A percentile compares a stretch with the other conserved stretches of the same genome.
phyloP scores from a whole-genome alignment of 2,329 filamentous ascomycete species.

The Tolypocladium tropicale region DNA sequence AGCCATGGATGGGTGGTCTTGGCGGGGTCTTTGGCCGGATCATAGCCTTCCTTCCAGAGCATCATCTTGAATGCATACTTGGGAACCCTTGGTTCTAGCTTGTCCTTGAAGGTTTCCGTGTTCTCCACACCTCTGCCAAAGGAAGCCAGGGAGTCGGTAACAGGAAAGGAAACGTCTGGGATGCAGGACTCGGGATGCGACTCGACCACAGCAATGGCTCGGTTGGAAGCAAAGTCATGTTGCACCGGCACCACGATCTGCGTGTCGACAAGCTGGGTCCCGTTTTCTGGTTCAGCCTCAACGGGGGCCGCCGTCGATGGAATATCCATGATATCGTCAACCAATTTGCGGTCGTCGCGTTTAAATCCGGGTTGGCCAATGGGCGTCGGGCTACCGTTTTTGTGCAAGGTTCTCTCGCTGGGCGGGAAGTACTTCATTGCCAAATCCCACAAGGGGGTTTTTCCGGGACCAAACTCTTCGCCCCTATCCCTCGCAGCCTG shows the following conservation, averaged over 20 bases:
- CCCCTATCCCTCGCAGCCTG: conserved; percentile 37
- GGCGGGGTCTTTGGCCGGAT: conserved; percentile 44
- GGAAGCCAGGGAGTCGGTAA: conserved; percentile 58
- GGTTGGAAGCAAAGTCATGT: conserved; percentile 21
- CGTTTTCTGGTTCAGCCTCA: conserved; percentile 17
- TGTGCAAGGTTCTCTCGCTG: conserved; percentile 12
- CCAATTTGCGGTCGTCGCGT: conserved; percentile 10
- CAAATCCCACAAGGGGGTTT: conserved; percentile 41
- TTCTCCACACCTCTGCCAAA: conserved; percentile 69
- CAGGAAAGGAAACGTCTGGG: conserved; percentile 48
- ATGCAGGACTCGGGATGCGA: conserved; percentile 57
- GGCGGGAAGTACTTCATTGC: conserved; percentile 51
- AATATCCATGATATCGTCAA: conserved; percentile 16
- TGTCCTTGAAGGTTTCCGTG: conserved; percentile 54
- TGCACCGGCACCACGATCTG: conserved; percentile 25
- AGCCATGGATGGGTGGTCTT: conserved; percentile 40
- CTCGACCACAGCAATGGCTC: conserved; percentile 53
- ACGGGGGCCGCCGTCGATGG: conserved; percentile 20
- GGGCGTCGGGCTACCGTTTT: neutral
- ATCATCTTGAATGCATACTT: conserved; percentile 73
- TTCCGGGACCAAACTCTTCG: conserved; percentile 43
- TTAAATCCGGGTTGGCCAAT: conserved; percentile 11
- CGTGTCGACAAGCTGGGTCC: conserved; percentile 25
- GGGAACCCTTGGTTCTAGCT: conserved; percentile 60
- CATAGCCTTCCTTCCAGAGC: conserved; percentile 60